Evolutionary conservation across 108 stramenopile genomes (phyloP), one percentile per base, ranked within the genome.

Genomic region (Stephanodiscus minutulus): DNA sequence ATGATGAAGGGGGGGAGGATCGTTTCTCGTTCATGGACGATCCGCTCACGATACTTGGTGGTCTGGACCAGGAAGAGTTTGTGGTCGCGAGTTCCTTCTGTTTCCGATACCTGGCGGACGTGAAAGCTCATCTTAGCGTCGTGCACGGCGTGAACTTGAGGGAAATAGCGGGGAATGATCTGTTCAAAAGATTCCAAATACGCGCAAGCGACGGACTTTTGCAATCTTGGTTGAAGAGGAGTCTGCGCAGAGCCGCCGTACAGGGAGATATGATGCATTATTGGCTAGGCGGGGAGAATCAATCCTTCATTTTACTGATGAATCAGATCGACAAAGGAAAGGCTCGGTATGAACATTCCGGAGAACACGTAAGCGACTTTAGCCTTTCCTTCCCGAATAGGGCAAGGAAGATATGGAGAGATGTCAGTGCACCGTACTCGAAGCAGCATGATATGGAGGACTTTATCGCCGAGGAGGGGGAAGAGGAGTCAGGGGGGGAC

Each of bases 231-330:
- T 49, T 94, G 7, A 58, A 81, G 21, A 66, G 57, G 22, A 74
- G 76, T 54, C 33, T 67, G 24, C 50, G 73, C 6, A 64, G 57
- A 24, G 49, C 50, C 18, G 73, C 69, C 24, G 77, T 74, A 33
- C 88, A 89, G 52, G 89, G 89, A 3, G 86, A 74, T 35, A 91
- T 93, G 90, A 73, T 68, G 58, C 66, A 72, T 18, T 93, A 93
- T 50, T 93, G 92, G 92, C 53, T 52, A 13, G 52, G 61, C 33
- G 92, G 90, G 7, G 83, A 89, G 73, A 88, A 87, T 49, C 81
- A 88, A 61, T 70, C 64, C 7, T 93, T 90, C 66, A 43, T 92
- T 25, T 78, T 81, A 33, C 73, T 92, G 12, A 46, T 88, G 39
- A 62, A 74, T 65, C 70, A 74, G 52, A 83, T 89, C 36, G 76